phyloP scores from a whole-genome alignment of 2,329 filamentous ascomycete species.

The Fusarium neocosmosporiellum region DNA sequence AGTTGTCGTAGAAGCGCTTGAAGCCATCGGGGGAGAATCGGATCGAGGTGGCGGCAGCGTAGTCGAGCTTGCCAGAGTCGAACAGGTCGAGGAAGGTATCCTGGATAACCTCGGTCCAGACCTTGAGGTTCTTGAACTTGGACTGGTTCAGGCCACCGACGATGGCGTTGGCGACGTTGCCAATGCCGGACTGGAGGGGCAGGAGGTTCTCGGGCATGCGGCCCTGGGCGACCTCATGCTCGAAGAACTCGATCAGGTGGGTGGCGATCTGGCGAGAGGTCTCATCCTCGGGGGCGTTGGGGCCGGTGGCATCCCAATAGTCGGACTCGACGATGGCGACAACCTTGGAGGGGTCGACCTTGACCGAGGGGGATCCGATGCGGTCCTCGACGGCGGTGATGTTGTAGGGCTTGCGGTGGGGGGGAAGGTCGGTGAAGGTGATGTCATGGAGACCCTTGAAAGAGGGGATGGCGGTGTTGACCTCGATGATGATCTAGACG shows the following conservation, averaged over 20 bases:
- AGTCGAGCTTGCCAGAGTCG: conserved; percentile 87
- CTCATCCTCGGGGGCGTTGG: conserved; percentile 82
- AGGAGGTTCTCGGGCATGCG: conserved; percentile 82
- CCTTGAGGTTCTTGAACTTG: conserved; percentile 87
- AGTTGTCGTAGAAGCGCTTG: conserved; percentile 89
- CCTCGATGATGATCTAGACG: conserved; percentile 81
- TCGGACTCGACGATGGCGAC: conserved; percentile 87
- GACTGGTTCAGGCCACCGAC: conserved; percentile 84
- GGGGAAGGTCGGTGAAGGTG: conserved; percentile 87
- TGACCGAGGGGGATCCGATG: conserved; percentile 85
- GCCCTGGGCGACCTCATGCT: conserved; percentile 84
- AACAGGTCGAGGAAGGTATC: conserved; percentile 94
- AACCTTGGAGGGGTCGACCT: conserved; percentile 85
- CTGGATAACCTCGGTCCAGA: conserved; percentile 94
- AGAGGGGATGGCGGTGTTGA: conserved; percentile 86
- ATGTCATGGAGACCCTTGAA: conserved; percentile 94
- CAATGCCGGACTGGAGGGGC: conserved; percentile 88
- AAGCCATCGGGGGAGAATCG: conserved; percentile 93
- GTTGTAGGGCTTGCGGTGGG: conserved; percentile 83
- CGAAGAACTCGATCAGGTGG: conserved; percentile 84
- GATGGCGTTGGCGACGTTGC: conserved; percentile 93
- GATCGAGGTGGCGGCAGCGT: conserved; percentile 89
- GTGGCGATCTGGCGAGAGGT: conserved; percentile 77
- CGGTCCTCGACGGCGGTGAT: conserved; percentile 88
- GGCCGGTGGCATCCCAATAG: conserved; percentile 79